Evolutionary conservation across 2,329 filamentous ascomycete genomes (phyloP), one percentile per base, ranked within the genome.

Genomic region (Bisporella sp.): DNA sequence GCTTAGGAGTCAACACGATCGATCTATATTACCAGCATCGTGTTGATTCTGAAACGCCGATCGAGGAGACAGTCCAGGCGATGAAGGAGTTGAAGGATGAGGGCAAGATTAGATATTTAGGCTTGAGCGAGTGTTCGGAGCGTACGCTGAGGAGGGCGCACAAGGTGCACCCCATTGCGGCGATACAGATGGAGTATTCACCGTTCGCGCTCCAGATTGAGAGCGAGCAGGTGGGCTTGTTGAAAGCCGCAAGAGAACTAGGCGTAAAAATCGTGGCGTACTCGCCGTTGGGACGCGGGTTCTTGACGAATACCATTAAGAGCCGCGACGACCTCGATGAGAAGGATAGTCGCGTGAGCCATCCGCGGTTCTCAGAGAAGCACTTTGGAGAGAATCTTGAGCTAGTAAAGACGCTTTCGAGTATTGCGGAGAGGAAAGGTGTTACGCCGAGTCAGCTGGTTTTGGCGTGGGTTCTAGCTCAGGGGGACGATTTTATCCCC

Each of bases 251-350:
- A 30, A 49, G 9, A 52, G 37, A 40, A 54, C 41, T 84, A 65
- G 63, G 0, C 4, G 64, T 57, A 42, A 54, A 54, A 3, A 37
- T 49, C 4, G 55, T 57, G 28, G 66, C 66, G 0, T 91, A 89
- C 68, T 84, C 83, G 42, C 87, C 87, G 1, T 71, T 90, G 0
- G 82, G 85, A 4, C 71, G 78, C 30, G 79, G 79, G 0, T 75
- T 83, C 68, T 64, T 83, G 51, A 76, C 77, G 0, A 77, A 77
- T 1, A 63, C 74, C 54, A 69, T 79, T 59, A 75, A 72, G 60
- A 70, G 64, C 5, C 54, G 59, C 1, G 71, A 76, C 1, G 83
- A 87, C 57, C 66, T 87, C 37, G 73, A 74, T 3, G 67, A 77
- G 43, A 70, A 71, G 37, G 77, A 81, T 60, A 59, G 52, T 49